Evolutionary conservation across 306 rosid genomes (phyloP), one percentile per base, ranked within the genome.

Genomic region (Vigna radiata): DNA sequence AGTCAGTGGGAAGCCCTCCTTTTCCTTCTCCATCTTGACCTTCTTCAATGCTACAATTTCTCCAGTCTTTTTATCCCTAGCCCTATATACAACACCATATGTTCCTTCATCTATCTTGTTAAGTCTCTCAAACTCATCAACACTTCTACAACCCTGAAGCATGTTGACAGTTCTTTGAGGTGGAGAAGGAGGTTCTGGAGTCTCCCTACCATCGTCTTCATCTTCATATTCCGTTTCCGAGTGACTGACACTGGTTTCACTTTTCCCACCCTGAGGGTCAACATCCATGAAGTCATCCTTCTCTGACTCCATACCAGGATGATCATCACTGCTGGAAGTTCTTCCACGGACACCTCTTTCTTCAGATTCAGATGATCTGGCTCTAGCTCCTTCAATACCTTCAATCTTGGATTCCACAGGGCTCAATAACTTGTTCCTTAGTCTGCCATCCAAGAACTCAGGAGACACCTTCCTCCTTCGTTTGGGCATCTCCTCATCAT

Each of bases 91-190:
- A 80, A 96, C 99, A 65, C 99, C 99, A 25, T 96, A 96, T 50
- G 99, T 96, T 59, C 99, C 99, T 75, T 96, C 99, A 81, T 93
- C 97, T 77, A 96, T 96, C 89, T 93, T 96, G 84, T 96, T 96
- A 68, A 96, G 85, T 78, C 98, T 91, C 93, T 96, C 99, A 80
- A 92, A 96, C 86, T 92, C 99, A 84, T 96, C 98, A 72, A 96
- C 98, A 88, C 97, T 96, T 90, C 99, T 93, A 86, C 99, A 96
- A 70, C 96, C 97, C 83, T 91, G 96, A 75, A 96, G 99, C 99
- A 96, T 96, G 84, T 96, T 88, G 43, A 96, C 91, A 13, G 77
- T 81, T 80, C 99, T 90, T 73, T 81, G 96, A 9, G 90, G 96
- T 77, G 86, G 86, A 48, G 82, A 82, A 23, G 79, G 73, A 72